Evolutionary conservation across 768 basidiomycete species (phyloP).

Genomic region (Termitomyces titanicus): DNA sequence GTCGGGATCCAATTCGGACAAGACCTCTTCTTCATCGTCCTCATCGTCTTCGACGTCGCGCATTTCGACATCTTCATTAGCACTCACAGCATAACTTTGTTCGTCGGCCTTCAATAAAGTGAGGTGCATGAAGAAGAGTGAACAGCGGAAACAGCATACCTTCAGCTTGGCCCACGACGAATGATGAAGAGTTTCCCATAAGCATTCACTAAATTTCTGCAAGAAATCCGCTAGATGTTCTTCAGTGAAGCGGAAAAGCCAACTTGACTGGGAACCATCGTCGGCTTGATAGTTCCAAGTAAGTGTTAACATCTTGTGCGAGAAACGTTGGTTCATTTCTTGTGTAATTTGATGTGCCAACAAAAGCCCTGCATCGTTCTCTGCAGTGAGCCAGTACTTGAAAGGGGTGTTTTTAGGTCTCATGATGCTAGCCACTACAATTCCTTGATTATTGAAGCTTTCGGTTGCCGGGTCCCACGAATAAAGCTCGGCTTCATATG

Average conservation of each 20-base stretch:
- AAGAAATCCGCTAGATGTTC: conserved; percentile 61
- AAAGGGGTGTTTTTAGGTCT: conserved; percentile 41
- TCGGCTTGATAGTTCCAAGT: conserved; percentile 82
- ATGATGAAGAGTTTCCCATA: conserved; percentile 82
- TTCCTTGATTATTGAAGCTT: conserved; percentile 49
- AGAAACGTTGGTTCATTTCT: conserved; percentile 72
- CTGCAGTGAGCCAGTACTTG: conserved; percentile 58
- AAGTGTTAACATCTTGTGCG: conserved; percentile 60
- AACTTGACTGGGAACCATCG: conserved; percentile 60
- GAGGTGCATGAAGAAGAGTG: not conserved
- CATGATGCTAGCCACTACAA: conserved; percentile 52
- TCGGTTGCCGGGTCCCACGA: conserved; percentile 52
- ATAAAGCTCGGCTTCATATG: conserved; percentile 55
- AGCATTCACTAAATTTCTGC: conserved; percentile 56
- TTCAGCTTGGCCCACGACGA: conserved; percentile 78
- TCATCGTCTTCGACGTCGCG: conserved; percentile 69
- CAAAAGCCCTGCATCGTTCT: conserved; percentile 42
- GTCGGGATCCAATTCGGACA: conserved; percentile 60
- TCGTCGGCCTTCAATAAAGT: conserved; percentile 65
- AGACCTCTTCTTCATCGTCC: conserved; percentile 76
- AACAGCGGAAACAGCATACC: conserved; percentile 33
- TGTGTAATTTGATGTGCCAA: conserved; percentile 62
- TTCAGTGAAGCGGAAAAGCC: conserved; percentile 73
- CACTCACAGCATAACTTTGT: conserved; percentile 74
- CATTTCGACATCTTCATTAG: conserved; percentile 90